Evolutionary conservation across 2,329 filamentous ascomycete genomes (phyloP).

Genomic region (Hymenoscyphus salicellus): DNA sequence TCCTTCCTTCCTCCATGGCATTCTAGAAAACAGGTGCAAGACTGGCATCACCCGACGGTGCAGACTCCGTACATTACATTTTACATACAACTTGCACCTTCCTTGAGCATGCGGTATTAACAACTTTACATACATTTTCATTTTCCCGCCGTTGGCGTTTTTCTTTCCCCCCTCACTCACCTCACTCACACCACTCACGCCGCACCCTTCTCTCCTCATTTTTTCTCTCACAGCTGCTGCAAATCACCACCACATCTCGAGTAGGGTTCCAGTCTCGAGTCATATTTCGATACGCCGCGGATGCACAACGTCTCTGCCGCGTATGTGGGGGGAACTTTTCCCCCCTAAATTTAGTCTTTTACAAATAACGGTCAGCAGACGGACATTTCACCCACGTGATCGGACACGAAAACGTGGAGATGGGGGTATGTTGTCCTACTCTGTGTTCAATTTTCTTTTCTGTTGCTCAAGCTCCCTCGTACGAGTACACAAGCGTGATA

Average conservation of each 20-base stretch:
- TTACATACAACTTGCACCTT: neutral
- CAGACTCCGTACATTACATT: neutral
- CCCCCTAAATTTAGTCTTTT: neutral
- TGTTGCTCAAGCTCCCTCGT: neutral
- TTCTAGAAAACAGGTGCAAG: neutral
- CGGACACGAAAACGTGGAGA: neutral
- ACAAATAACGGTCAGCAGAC: neutral
- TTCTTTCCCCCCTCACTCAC: neutral
- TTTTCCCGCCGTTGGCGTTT: neutral
- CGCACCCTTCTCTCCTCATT: neutral
- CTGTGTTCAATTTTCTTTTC: neutral
- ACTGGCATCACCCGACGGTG: slow-evolving; percentile 1
- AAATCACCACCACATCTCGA: neutral
- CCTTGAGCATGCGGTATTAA: neutral
- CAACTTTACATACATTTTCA: neutral
- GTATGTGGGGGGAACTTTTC: neutral
- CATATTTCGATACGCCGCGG: neutral
- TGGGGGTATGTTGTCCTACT: neutral
- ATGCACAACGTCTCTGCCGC: neutral
- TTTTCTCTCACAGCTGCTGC: neutral
- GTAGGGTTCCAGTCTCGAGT: no score
- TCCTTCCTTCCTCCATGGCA: neutral
- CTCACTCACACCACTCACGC: neutral
- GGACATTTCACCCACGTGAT: neutral
- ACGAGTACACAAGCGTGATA: neutral